Evolutionary conservation across 2,329 filamentous ascomycete species (phyloP).

Genomic region (Scedosporium apiospermum): DNA sequence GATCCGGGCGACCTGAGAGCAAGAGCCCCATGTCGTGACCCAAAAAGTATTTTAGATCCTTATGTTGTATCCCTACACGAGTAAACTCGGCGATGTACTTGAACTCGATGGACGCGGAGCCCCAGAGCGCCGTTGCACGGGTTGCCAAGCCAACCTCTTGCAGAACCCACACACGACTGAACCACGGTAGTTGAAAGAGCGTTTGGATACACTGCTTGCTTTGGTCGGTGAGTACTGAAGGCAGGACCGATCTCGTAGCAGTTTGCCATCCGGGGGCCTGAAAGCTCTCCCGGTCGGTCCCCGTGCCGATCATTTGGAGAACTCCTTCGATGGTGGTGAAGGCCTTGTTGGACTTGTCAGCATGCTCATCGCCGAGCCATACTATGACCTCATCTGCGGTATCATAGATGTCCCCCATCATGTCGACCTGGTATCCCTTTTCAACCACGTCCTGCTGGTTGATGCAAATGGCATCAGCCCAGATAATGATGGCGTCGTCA

Average conservation of each 20-base stretch:
- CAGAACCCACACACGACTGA: slow-evolving; percentile 14
- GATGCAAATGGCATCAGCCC: slow-evolving; percentile 15
- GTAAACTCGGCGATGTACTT: neutral
- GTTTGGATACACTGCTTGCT: slow-evolving; percentile 2
- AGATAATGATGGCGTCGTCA: slow-evolving; percentile 1
- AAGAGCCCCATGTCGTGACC: neutral
- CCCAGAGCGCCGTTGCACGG: slow-evolving; percentile 8
- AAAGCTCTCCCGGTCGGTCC: neutral
- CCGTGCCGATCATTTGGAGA: neutral
- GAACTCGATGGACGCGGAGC: neutral
- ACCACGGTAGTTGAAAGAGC: slow-evolving; percentile 12
- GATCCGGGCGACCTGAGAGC: neutral
- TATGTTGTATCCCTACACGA: neutral
- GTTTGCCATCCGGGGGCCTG: neutral
- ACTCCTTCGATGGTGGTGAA: neutral
- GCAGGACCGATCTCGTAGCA: slow-evolving; percentile 3
- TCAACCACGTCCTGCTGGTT: slow-evolving; percentile 10
- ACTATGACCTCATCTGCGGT: slow-evolving; percentile 8
- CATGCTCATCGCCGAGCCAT: slow-evolving; percentile 9
- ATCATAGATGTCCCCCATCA: slow-evolving; percentile 13
- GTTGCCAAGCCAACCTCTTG: slow-evolving; percentile 12
- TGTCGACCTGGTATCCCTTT: slow-evolving; percentile 10
- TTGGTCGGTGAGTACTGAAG: neutral
- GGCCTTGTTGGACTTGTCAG: neutral
- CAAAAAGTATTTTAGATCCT: neutral